Evolutionary conservation across 495 filamentous ascomycete species (phyloP).

Genomic region (Niebla homalea): DNA sequence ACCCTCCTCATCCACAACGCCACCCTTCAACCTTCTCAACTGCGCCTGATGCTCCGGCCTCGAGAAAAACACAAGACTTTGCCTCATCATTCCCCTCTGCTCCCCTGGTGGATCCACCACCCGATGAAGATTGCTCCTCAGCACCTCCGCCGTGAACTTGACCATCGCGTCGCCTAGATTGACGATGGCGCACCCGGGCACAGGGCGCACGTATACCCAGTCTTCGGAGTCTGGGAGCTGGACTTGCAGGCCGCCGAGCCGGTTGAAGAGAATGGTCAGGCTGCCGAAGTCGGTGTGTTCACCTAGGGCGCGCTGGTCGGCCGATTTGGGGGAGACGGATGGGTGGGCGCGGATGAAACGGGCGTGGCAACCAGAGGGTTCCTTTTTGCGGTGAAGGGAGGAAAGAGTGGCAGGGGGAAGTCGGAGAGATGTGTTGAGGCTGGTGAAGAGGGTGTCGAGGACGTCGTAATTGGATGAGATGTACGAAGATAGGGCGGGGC

Average conservation of each 20-base stretch:
- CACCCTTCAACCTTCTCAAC: conserved; percentile 32
- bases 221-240: conserved; percentile 32
- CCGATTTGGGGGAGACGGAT: conserved; percentile 26
- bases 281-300: conserved; percentile 43
- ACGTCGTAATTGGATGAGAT: conserved; percentile 35
- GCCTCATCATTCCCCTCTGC: conserved; percentile 34
- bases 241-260: conserved; percentile 46
- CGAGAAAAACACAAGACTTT: conserved; percentile 50
- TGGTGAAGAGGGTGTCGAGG: conserved; percentile 32
- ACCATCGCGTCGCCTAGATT: conserved; percentile 56
- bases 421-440: conserved; percentile 36
- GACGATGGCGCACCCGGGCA: conserved; percentile 44
- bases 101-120: conserved; percentile 43
- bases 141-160: conserved; percentile 46
- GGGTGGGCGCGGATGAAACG: conserved; percentile 34
- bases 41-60: conserved; percentile 44
- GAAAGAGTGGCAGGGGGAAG: conserved; percentile 35
- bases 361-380: conserved; percentile 43
- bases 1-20: background rate
- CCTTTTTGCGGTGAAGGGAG: conserved; percentile 35
- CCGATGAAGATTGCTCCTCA: conserved; percentile 50
- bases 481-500: conserved; percentile 32
- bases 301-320: conserved; percentile 29
- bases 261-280: conserved; percentile 47
- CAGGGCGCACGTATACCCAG: conserved; percentile 48